A percentile compares a stretch with the other conserved stretches of the same genome.
Conservation (phyloP, 257 asterid species). For the Haberlea rhodopensis region DNA sequence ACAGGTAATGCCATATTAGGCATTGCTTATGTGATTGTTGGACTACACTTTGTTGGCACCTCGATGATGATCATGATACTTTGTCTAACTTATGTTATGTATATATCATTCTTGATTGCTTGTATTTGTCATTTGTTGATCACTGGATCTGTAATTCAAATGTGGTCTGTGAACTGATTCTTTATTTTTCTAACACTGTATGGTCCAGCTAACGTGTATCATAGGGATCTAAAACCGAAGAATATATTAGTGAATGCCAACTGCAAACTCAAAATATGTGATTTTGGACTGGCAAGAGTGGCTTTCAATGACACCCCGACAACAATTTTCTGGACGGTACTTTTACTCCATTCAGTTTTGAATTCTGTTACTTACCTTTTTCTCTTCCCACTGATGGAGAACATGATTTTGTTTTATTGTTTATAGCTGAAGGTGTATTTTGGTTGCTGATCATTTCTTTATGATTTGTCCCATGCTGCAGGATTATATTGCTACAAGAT, state of each 20-base stretch:
- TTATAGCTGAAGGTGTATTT: slow-evolving; percentile 9
- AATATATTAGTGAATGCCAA: too few species aligned
- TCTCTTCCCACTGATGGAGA: slow-evolving; percentile 6
- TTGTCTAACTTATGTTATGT: slow-evolving; percentile 9
- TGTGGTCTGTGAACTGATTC: slow-evolving; percentile 5
- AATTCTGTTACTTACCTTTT: neutral
- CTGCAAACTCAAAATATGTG: too few species aligned
- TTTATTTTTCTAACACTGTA: slow-evolving; percentile 25
- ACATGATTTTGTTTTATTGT: too few species aligned
- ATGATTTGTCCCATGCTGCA: slow-evolving; percentile 34
- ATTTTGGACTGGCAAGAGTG: too few species aligned
- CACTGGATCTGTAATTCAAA: neutral
- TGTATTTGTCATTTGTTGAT: slow-evolving; percentile 15
- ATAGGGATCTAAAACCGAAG: slow-evolving; percentile 94
- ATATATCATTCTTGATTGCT: neutral
- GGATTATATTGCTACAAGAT: too few species aligned
- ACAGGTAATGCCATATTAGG: slow-evolving; percentile 49
- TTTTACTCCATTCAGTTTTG: slow-evolving; percentile 15
- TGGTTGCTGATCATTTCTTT: slow-evolving; percentile 13
- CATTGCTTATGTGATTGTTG: slow-evolving; percentile 19
- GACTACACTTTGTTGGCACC: neutral
- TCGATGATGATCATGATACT: neutral
- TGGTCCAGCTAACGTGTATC: slow-evolving; percentile 85
- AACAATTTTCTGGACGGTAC: slow-evolving; percentile 88
- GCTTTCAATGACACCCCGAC: slow-evolving; percentile 91